These are phyloP conservation scores for Jasminum sambac DNA, from an alignment of 257 asterid species.

Conservation along the genomic window DNA sequence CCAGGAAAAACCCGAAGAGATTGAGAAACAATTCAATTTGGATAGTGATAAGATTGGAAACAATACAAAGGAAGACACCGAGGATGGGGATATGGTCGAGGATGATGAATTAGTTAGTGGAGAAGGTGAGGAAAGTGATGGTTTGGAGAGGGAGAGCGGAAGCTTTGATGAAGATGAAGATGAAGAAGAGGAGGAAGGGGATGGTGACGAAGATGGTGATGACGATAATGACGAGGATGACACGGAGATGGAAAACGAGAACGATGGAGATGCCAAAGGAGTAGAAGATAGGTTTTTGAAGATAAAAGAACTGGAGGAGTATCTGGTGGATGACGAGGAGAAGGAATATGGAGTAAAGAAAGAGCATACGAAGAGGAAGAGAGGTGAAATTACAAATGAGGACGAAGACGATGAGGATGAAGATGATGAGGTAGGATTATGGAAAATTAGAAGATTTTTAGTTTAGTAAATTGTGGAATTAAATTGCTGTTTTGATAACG, in stretches of 20 bases:
- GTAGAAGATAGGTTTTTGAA: constrained; percentile 84
- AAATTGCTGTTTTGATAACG: neutral
- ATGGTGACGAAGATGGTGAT: constrained; percentile 23
- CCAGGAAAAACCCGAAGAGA: constrained; percentile 65
- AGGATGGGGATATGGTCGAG: neutral
- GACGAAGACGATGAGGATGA: constrained; percentile 41
- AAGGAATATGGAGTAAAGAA: constrained; percentile 67
- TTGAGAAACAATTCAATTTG: constrained; percentile 41
- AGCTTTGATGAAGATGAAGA: constrained; percentile 26
- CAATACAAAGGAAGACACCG: constrained; percentile 20
- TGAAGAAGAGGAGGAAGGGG: constrained; percentile 26
- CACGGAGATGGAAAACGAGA: constrained; percentile 24
- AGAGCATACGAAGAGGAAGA: constrained; percentile 45
- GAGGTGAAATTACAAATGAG: constrained; percentile 20
- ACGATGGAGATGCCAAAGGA: constrained; percentile 33
- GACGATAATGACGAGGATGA: constrained; percentile 26
- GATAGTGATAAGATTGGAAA: constrained; percentile 11
- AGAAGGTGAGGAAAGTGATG: constrained; percentile 29
- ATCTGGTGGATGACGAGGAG: constrained; percentile 68
- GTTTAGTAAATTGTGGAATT: constrained; percentile 11
- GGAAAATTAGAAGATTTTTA: constrained; percentile 1
- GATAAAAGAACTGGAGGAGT: constrained; percentile 77
- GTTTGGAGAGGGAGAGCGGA: constrained; percentile 25
- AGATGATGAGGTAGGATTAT: constrained; percentile 32
- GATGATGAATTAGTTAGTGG: constrained; percentile 1